These are phyloP conservation scores for Phytophthora kernoviae DNA, from an alignment of 352 stramenopile species.

Conservation along the genomic window DNA sequence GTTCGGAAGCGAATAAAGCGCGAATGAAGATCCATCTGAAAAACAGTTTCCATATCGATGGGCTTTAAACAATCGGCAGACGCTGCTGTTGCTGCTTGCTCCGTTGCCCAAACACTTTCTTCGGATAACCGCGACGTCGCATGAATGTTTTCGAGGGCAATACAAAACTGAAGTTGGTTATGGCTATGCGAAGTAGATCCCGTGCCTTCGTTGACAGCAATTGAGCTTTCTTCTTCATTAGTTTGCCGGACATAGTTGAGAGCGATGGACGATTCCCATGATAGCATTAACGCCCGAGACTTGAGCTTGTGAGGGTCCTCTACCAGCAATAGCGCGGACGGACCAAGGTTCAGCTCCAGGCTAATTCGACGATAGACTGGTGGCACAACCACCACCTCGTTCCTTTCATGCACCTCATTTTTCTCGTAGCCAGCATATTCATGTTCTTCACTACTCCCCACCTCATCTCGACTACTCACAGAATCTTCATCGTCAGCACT, in stretches of 20 bases:
- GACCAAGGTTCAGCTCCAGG: conserved; percentile 66
- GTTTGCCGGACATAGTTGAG: conserved; percentile 65
- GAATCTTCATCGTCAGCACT: conserved; percentile 28
- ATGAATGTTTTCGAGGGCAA: conserved; percentile 72
- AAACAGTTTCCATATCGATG: conserved; percentile 65
- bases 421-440: conserved; percentile 3
- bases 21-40: conserved; percentile 72
- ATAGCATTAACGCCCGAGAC: conserved; percentile 82
- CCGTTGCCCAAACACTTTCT: conserved; percentile 68
- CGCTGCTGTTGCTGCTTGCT: conserved; percentile 40
- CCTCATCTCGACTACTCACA: conserved; percentile 24
- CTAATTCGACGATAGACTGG: conserved; percentile 51
- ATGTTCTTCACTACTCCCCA: conserved; percentile 4
- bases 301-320: conserved; percentile 72
- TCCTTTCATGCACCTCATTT: neutral
- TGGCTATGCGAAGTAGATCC: conserved; percentile 29
- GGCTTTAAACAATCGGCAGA: conserved; percentile 82
- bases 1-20: conserved; percentile 69
- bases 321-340: conserved; percentile 71
- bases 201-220: conserved; percentile 16
- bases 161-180: conserved; percentile 69
- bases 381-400: conserved; percentile 10
- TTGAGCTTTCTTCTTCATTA: conserved; percentile 38
- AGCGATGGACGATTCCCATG: conserved; percentile 70
- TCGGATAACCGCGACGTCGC: conserved; percentile 76